Base-by-base conservation (phyloP, 2,329 filamentous ascomycete species). In the Neofusicoccum kwambonambiense region DNA sequence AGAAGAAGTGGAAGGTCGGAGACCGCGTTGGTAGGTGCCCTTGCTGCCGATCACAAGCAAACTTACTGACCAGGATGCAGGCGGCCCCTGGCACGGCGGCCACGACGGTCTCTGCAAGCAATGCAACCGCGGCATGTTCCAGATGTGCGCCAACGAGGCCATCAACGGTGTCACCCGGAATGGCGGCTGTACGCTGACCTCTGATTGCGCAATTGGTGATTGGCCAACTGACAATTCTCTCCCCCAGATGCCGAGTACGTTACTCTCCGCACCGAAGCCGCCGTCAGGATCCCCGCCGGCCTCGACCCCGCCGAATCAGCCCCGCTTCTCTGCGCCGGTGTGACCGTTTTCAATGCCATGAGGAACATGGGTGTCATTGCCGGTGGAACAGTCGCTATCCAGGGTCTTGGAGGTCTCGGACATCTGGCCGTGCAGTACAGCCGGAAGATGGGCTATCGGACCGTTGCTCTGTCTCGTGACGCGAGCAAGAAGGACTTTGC, bases 101-200 rank as follows among this genome's bases (percentile, higher is more conserved):
- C 87, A 89, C 70, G 87, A 89, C 70, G 76, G 77, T 2, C 79
- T 78, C 1, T 93, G 90, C 78, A 82, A 82, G 35, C 73, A 83
- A 12, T 93, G 90, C 77, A 83, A 84, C 64, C 82, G 85, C 15
- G 87, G 86, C 1, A 74, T 84, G 27, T 90, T 86, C 78, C 89
- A 93, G 74, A 88, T 89, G 77, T 93, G 91, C 76, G 81, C 86
- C 22, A 85, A 88, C 68, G 78, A 73, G 54, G 74, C 76, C 0
- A 73, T 92, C 72, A 93, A 91, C 73, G 90, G 91, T 12, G 82
- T 90, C 4, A 85, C 79, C 3, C 79, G 78, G 44, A 82, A 90
- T 68, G 91, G 91, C 58, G 91, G 90, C 41, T 92, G 80, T 82
- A 71, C 69, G 79, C 69, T 19, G 19, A 3, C 19, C 19, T 19